phyloP scores from a whole-genome alignment of 1,284 basidiomycete genomes.

The Xanthoconium separans region DNA sequence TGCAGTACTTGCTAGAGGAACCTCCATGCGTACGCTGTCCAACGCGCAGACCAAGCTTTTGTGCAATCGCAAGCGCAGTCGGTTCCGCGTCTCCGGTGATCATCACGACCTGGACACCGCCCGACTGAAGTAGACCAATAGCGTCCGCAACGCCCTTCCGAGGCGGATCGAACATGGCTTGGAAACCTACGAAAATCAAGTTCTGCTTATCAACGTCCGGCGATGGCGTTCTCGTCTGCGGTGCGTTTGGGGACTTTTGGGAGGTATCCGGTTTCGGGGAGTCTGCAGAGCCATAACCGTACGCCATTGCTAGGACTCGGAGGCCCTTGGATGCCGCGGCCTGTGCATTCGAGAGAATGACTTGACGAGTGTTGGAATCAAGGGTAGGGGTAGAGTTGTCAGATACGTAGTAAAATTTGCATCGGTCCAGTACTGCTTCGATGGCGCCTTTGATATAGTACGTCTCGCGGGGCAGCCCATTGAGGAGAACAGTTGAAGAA shows the following conservation, averaged over 20 bases:
- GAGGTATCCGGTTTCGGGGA: constrained; percentile 31
- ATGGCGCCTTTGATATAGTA: constrained; percentile 94
- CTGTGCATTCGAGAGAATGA: constrained; percentile 71
- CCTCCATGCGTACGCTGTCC: constrained; percentile 28
- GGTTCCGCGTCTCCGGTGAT: constrained; percentile 95
- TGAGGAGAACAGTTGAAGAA: constrained; percentile 34
- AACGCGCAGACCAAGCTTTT: constrained; percentile 81
- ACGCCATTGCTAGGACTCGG: constrained; percentile 89
- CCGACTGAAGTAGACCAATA: constrained; percentile 75
- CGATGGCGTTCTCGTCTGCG: constrained; percentile 26
- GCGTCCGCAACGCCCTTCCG: constrained; percentile 91
- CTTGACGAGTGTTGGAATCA: constrained; percentile 63
- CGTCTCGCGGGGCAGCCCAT: constrained; percentile 57
- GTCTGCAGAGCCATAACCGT: constrained; percentile 67
- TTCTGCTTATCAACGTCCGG: constrained; percentile 51
- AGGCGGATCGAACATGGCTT: constrained; percentile 96
- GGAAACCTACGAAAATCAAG: constrained; percentile 88
- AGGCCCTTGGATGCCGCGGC: constrained; percentile 75
- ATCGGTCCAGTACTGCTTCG: constrained; percentile 82
- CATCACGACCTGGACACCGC: constrained; percentile 96
- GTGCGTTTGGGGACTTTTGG: constrained; percentile 11
- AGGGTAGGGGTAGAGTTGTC: constrained; percentile 81
- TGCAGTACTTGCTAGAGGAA: constrained; percentile 34
- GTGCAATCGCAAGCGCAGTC: constrained; percentile 89
- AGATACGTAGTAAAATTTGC: constrained; percentile 85